A percentile compares a stretch with the other conserved stretches of the same genome.
phyloP scores from a whole-genome alignment of 768 basidiomycete genomes.

The Rhodotorula paludigena region DNA sequence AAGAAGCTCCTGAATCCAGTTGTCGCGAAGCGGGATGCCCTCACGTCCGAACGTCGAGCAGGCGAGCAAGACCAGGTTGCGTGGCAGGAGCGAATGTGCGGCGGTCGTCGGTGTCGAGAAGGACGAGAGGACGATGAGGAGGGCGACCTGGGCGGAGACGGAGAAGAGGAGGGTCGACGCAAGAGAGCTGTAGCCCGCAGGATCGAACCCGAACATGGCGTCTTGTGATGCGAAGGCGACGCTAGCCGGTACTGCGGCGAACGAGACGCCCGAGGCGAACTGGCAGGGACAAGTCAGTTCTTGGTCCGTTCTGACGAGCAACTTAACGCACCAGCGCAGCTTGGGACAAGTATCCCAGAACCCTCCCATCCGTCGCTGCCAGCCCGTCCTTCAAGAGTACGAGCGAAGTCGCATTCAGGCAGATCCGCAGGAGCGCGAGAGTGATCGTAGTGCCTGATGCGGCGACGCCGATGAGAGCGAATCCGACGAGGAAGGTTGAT shows the following conservation, averaged over 20 bases:
- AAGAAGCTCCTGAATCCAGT: slow-evolving; percentile 24
- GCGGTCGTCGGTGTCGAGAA: background rate
- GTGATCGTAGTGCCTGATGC: background rate
- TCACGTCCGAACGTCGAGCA: background rate
- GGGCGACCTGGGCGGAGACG: background rate
- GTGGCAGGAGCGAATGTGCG: slow-evolving; percentile 10
- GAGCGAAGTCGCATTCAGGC: slow-evolving; percentile 7
- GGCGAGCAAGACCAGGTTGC: slow-evolving; percentile 20
- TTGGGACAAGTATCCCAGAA: background rate
- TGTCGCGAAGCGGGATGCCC: slow-evolving; percentile 1
- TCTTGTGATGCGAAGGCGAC: too few relatives aligned
- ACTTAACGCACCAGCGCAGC: background rate
- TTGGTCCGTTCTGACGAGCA: background rate
- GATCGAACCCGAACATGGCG: background rate
- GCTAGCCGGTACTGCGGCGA: background rate
- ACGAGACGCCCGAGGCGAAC: background rate
- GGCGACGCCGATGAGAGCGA: slow-evolving; percentile 20
- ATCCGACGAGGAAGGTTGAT: slow-evolving; percentile 11
- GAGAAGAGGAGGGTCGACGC: background rate
- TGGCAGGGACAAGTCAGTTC: background rate
- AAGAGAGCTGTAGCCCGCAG: background rate
- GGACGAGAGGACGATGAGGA: slow-evolving; percentile 4
- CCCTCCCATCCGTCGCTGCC: background rate
- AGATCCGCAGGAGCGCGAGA: background rate
- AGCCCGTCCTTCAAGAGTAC: slow-evolving; percentile 12